phyloP scores from a whole-genome alignment of 345 rosid genomes.

The Lagerstroemia speciosa region DNA sequence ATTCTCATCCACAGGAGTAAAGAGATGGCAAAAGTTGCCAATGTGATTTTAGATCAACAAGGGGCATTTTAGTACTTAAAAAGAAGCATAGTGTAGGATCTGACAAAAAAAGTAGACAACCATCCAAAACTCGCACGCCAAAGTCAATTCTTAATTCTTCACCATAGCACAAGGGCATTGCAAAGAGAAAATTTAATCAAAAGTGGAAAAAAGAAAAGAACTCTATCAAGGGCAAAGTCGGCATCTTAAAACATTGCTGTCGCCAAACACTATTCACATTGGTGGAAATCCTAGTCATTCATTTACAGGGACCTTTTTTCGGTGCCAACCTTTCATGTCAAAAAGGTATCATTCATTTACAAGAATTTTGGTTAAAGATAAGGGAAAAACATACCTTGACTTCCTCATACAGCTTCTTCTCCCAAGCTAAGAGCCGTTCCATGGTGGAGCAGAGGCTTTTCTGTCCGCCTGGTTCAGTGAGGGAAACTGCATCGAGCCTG shows the following conservation, averaged over 20 bases:
- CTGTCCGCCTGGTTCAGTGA: slow-evolving; percentile 48
- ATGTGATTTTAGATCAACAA: neutral
- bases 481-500: slow-evolving; percentile 50
- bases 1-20: slow-evolving; percentile 6
- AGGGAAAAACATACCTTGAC: slow-evolving; percentile 49
- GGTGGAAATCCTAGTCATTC: slow-evolving; percentile 24
- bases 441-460: slow-evolving; percentile 80
- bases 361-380: neutral
- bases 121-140: neutral
- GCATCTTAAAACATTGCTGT: slow-evolving; percentile 20
- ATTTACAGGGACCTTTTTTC: slow-evolving; percentile 2
- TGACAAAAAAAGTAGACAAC: neutral
- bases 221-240: neutral
- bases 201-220: neutral
- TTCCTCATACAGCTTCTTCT: slow-evolving; percentile 86
- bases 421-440: slow-evolving; percentile 95
- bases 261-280: slow-evolving; percentile 21
- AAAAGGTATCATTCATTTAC: neutral
- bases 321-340: neutral
- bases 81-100: neutral
- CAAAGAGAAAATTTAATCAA: neutral
- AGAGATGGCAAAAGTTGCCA: slow-evolving; percentile 5
- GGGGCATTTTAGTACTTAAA: slow-evolving; percentile 4
- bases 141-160: slow-evolving; percentile 1
- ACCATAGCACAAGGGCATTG: slow-evolving; percentile 3